Evolutionary conservation across 2,329 filamentous ascomycete genomes (phyloP).

Genomic region (Geosmithia putterillii): DNA sequence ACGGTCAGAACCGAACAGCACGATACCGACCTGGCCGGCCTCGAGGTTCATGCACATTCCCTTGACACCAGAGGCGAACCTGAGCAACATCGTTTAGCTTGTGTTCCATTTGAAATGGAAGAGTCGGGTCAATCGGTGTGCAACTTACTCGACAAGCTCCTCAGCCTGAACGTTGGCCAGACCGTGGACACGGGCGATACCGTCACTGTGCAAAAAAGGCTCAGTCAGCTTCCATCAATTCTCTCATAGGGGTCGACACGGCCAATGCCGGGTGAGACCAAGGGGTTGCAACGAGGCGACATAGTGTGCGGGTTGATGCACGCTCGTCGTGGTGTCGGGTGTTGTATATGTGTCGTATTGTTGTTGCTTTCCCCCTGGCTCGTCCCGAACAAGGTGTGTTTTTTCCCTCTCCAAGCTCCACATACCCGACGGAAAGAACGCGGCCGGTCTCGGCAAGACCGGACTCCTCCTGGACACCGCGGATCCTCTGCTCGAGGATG

Average conservation of each 20-base stretch:
- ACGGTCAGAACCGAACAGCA: slow-evolving; percentile 99
- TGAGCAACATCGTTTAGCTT: slow-evolving; percentile 22
- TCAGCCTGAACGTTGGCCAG: slow-evolving; percentile 99
- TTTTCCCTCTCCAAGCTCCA: slow-evolving; percentile 18
- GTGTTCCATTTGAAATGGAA: not conserved
- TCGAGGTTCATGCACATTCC: slow-evolving; percentile 99
- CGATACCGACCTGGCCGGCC: slow-evolving; percentile 99
- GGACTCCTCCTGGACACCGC: slow-evolving; percentile 95
- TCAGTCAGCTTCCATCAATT: slow-evolving; percentile 12
- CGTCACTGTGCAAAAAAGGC: slow-evolving; percentile 58
- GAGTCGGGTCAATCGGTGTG: not conserved
- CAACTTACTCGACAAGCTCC: slow-evolving; percentile 88
- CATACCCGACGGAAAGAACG: slow-evolving; percentile 97
- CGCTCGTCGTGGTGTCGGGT: not conserved
- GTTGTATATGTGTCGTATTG: too few relatives aligned
- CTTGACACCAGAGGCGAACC: slow-evolving; percentile 99
- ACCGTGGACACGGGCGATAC: slow-evolving; percentile 99
- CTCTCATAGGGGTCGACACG: too few relatives aligned
- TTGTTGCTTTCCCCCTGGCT: slow-evolving; percentile 4
- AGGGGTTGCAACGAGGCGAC: too few relatives aligned
- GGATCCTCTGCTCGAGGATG: slow-evolving; percentile 98
- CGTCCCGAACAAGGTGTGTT: not conserved
- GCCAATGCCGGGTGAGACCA: too few relatives aligned
- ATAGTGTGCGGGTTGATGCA: too few relatives aligned
- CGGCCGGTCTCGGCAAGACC: slow-evolving; percentile 96